Base-by-base conservation (phyloP, 768 basidiomycete species). In the Leucocoprinus sp. region DNA sequence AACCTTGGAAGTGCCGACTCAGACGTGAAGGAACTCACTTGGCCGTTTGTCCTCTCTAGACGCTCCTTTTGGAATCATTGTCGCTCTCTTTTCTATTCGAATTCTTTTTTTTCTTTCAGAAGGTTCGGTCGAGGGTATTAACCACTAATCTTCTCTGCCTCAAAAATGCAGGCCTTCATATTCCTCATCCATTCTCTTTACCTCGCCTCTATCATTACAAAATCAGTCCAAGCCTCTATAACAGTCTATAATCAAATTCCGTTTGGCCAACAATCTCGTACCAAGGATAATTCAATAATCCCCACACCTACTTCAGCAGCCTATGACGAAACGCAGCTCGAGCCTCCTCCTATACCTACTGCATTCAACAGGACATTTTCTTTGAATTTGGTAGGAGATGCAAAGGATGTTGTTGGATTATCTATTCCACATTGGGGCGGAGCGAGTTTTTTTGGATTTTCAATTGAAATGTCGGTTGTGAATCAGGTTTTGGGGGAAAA, bases 391-490 rank as follows among this genome's bases (percentile, higher is more conserved):
- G 59, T 65, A 48, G 50, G 49, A 8, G 59, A 57, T 38, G 68
- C 62, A 22, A 54, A 54, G 5, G 55, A 50, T 12, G 64, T 67
- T 2, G 48, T 52, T 2, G 64, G 63, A 1, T 43, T 70, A 24
- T 70, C 68, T 7, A 69, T 71, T 21, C 58, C 62, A 35, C 69
- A 68, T 38, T 41, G 49, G 43, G 80, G n/a, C n/a, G n/a, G 78
- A 15, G 60, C 55, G 34, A 70, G 76, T 14, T 86, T 86, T 54
- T 71, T 79, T 45, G 84, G 83, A 3, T 86, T 88, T 57, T 84
- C 80, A 2, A 72, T 89, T 29, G 85, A 89, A 60, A 72, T 85
- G 68, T 84, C 83, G 31, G 78, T 87, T 6, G 70, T 78, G 5
- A 75, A 73, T 45, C 76, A 78, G 64, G 68, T 84, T 51, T 60